A percentile compares a stretch with the other conserved stretches of the same genome.
phyloP scores from a whole-genome alignment of 345 rosid species.

The Gossypium longicalyx region DNA sequence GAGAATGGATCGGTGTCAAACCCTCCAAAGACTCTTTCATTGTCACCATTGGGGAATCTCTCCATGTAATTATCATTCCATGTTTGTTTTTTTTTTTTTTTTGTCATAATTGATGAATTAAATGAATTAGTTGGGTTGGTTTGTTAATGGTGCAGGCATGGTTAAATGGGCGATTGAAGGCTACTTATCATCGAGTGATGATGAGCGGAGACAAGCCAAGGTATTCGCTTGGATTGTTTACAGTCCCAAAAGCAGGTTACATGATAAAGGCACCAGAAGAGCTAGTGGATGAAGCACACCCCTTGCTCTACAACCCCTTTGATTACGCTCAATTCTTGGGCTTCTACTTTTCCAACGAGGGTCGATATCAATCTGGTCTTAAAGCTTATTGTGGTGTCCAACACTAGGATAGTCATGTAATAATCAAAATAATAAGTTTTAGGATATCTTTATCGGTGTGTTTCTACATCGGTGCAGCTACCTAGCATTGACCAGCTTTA shows the following conservation, averaged over 20 bases:
- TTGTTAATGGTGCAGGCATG: constrained; percentile 6
- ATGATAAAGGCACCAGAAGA: constrained; percentile 11
- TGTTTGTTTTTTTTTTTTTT: too few species aligned
- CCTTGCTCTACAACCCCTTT: constrained; percentile 15
- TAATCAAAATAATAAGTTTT: too few species aligned
- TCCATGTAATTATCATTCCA: background rate
- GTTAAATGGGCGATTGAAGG: constrained; percentile 11
- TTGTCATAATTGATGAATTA: too few species aligned
- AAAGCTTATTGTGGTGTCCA: background rate
- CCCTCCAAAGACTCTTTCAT: constrained; percentile 51
- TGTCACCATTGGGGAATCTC: constrained; percentile 4
- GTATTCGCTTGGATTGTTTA: constrained; percentile 5
- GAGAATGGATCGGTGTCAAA: constrained; percentile 44
- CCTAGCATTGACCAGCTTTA: too few species aligned
- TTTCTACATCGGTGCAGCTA: background rate
- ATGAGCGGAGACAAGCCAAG: constrained; percentile 7
- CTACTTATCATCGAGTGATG: constrained; percentile 10
- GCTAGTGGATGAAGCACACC: constrained; percentile 21
- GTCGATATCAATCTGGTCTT: background rate
- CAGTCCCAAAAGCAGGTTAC: background rate
- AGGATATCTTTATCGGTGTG: background rate
- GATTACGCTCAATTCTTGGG: background rate
- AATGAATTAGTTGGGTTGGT: too few species aligned
- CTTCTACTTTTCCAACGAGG: background rate
- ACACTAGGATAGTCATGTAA: background rate